These are phyloP conservation scores for Geosiphon pyriformis DNA, from an alignment of 192 early-diverging fungal genomes.

Conservation along the genomic window DNA sequence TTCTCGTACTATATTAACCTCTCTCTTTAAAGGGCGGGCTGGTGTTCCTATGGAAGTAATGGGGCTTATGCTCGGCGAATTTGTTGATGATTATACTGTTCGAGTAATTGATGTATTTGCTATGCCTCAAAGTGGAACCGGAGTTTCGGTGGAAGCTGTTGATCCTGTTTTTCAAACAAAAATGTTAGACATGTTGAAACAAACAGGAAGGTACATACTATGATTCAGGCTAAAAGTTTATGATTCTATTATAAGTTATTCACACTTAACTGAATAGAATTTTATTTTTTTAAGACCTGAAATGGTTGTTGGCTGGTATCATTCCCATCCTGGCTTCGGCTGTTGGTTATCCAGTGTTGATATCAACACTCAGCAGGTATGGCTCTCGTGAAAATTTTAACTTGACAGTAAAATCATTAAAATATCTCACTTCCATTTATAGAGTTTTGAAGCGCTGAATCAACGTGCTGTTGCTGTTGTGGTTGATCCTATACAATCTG, in stretches of 20 bases:
- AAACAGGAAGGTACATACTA: constrained; percentile 79
- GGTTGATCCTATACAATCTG: constrained; percentile 98
- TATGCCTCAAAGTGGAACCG: constrained; percentile 99
- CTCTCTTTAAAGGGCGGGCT: constrained; percentile 66
- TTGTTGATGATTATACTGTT: constrained; percentile 99
- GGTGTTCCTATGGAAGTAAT: constrained; percentile 99
- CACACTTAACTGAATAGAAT: no score
- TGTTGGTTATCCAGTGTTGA: constrained; percentile 99
- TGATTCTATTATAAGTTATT: not conserved
- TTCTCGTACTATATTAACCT: constrained; percentile 10
- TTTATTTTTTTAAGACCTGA: constrained; percentile 62
- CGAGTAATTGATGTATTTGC: constrained; percentile 99
- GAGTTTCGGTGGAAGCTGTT: constrained; percentile 98
- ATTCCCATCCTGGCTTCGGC: constrained; percentile 99
- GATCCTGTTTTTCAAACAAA: constrained; percentile 99
- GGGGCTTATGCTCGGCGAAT: constrained; percentile 99
- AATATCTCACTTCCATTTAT: constrained; percentile 9
- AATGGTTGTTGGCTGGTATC: constrained; percentile 99
- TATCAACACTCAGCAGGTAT: constrained; percentile 96
- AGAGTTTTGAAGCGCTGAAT: constrained; percentile 92
- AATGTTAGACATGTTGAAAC: constrained; percentile 99
- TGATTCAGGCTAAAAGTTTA: not conserved
- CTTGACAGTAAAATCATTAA: not conserved
- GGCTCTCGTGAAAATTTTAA: not conserved
- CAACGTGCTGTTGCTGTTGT: constrained; percentile 95